phyloP scores from a whole-genome alignment of 805 yeast species.

The Nakazawaea sp. region DNA sequence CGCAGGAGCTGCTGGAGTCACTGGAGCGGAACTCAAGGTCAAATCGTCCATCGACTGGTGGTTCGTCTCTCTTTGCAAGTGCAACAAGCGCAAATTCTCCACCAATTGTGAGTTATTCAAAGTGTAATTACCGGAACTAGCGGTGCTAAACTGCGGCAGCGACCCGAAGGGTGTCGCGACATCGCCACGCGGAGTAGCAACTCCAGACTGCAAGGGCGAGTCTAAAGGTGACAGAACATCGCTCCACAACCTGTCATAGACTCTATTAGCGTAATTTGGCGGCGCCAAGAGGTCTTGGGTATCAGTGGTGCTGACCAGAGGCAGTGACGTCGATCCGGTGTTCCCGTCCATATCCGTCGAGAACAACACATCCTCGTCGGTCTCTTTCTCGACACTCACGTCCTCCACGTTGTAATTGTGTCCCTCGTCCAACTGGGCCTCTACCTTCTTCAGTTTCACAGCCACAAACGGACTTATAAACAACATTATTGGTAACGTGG shows the following conservation, averaged over 20 bases:
- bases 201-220: slow-evolving; percentile 37
- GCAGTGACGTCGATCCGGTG: slow-evolving; percentile 13
- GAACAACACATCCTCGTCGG: slow-evolving; percentile 32
- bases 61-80: slow-evolving; percentile 39
- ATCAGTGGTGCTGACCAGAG: slow-evolving; percentile 17
- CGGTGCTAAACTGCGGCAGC: neutral
- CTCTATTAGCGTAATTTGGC: slow-evolving; percentile 75
- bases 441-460: slow-evolving; percentile 39
- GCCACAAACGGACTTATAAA: slow-evolving; percentile 68
- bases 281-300: slow-evolving; percentile 63
- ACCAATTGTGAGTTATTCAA: slow-evolving; percentile 29
- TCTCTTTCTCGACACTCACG: slow-evolving; percentile 13
- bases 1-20: slow-evolving; percentile 11
- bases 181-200: slow-evolving; percentile 22
- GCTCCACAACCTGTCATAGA: slow-evolving; percentile 74
- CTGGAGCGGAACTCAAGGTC: slow-evolving; percentile 1
- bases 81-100: slow-evolving; percentile 45
- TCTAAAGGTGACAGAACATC: slow-evolving; percentile 46
- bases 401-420: slow-evolving; percentile 10
- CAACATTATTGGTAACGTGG: slow-evolving; percentile 38
- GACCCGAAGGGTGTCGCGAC: slow-evolving; percentile 12
- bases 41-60: slow-evolving; percentile 16
- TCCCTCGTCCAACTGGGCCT: slow-evolving; percentile 15
- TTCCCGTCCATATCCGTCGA: slow-evolving; percentile 26
- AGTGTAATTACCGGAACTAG: slow-evolving; percentile 4